phyloP scores from a whole-genome alignment of 2,329 filamentous ascomycete species.

The Curvularia lunata region DNA sequence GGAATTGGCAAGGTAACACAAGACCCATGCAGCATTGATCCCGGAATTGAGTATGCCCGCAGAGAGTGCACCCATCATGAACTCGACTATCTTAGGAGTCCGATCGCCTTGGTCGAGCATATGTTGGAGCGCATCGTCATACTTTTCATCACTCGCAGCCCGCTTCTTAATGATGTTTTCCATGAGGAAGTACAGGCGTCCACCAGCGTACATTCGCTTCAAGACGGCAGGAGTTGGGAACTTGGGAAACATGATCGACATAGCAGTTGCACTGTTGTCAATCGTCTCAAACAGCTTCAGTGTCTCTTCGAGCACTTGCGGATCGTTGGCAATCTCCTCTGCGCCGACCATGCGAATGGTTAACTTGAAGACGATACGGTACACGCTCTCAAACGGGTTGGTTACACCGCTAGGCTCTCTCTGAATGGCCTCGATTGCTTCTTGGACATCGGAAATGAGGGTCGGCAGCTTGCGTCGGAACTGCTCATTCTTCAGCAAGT shows the following conservation, averaged over 20 bases:
- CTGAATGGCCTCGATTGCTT: slow-evolving; percentile 49
- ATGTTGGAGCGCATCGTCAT: slow-evolving; percentile 61
- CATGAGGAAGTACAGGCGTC: slow-evolving; percentile 58
- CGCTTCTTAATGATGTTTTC: slow-evolving; percentile 57
- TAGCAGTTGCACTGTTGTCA: slow-evolving; percentile 53
- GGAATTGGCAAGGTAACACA: slow-evolving; percentile 43
- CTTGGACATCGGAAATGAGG: slow-evolving; percentile 52
- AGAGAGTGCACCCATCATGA: slow-evolving; percentile 62
- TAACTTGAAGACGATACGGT: slow-evolving; percentile 61
- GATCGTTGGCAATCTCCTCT: slow-evolving; percentile 60
- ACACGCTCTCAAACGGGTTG: slow-evolving; percentile 63
- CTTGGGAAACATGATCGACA: slow-evolving; percentile 61
- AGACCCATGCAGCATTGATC: slow-evolving; percentile 59
- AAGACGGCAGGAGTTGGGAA: slow-evolving; percentile 56
- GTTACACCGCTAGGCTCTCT: slow-evolving; percentile 48
- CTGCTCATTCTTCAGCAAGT: slow-evolving; percentile 36
- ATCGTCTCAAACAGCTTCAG: slow-evolving; percentile 57
- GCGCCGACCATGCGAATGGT: slow-evolving; percentile 63
- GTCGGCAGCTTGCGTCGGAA: slow-evolving; percentile 47
- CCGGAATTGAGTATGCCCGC: slow-evolving; percentile 65
- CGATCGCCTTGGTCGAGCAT: slow-evolving; percentile 60
- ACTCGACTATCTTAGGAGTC: slow-evolving; percentile 54
- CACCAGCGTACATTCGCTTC: slow-evolving; percentile 54
- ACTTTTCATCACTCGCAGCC: slow-evolving; percentile 49
- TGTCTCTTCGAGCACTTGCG: slow-evolving; percentile 51